Conservation (phyloP, 352 stramenopile genomes). For the Phytopythium sindhum region DNA sequence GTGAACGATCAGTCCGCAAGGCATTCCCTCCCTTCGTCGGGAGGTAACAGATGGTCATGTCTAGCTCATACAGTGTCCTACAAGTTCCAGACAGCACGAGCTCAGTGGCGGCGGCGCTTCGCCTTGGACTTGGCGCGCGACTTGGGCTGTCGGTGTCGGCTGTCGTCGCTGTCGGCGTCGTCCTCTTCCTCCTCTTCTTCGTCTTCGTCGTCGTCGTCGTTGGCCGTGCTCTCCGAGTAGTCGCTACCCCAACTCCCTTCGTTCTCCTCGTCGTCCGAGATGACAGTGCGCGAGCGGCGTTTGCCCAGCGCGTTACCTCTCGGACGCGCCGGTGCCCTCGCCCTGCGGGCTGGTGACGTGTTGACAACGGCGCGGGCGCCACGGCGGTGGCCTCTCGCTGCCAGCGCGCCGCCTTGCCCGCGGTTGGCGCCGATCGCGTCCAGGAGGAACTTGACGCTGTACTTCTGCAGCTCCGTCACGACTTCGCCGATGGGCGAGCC, state of each 20-base stretch:
- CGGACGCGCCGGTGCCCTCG: slow-evolving; percentile 17
- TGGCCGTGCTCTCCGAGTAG: slow-evolving; percentile 36
- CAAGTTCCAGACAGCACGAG: not conserved
- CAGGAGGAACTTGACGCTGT: slow-evolving; percentile 70
- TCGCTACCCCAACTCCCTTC: slow-evolving; percentile 52
- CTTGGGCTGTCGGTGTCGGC: slow-evolving; percentile 8
- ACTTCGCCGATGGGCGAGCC: slow-evolving; percentile 51
- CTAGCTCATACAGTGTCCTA: slow-evolving; percentile 1
- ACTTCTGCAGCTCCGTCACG: slow-evolving; percentile 65
- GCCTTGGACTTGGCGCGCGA: slow-evolving; percentile 21
- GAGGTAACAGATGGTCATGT: not conserved
- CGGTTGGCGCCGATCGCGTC: slow-evolving; percentile 45
- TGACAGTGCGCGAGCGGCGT: slow-evolving; percentile 20
- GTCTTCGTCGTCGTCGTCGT: slow-evolving; percentile 54
- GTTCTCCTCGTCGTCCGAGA: slow-evolving; percentile 43
- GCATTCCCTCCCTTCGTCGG: not conserved
- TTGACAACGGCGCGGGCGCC: not conserved
- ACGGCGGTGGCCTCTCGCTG: not conserved
- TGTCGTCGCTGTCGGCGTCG: slow-evolving; percentile 25
- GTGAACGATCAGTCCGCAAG: not conserved
- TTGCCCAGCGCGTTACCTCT: slow-evolving; percentile 23
- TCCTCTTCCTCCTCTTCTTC: slow-evolving; percentile 21
- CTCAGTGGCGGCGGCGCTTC: slow-evolving; percentile 27
- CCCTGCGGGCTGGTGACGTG: slow-evolving; percentile 33
- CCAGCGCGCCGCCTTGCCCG: slow-evolving; percentile 12